Evolutionary conservation across 495 filamentous ascomycete genomes (phyloP), one percentile per base, ranked within the genome.

Genomic region (Aspergillus funiculosus): DNA sequence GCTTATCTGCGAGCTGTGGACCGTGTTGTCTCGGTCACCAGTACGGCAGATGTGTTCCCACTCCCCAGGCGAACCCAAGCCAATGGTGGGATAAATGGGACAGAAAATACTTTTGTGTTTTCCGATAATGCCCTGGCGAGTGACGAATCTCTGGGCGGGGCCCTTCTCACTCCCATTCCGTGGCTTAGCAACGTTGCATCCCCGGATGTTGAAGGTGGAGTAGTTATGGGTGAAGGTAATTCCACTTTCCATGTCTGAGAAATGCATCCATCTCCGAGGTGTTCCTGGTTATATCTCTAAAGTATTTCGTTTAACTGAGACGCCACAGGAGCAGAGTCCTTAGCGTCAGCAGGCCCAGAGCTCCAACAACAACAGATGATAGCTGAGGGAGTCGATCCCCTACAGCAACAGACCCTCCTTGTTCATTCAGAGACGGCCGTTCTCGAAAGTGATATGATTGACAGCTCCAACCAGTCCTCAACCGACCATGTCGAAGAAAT

Each of bases 21-120:
- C 58, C 85, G 94, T 39, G 87, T 95, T 11, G 80, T 96, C 26
- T 88, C 85, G 28, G 94, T 97, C 48, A 91, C 89, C n/a, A 90
- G 84, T 40, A 76, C 79, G 19, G 75, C 80, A 5, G 81, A 88
- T 39, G 68, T 81, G 13, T 98, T 95, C 61, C 92, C 94, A 0
- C 77, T 97, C 4, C 85, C 84, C 0, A 72, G 74, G 0, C 78
- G 80, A 2, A 57, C 27, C 62, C 77, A 54, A 54, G 47, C 66
- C 0, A 78, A 78, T 43, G 73, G 75, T 0, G 50, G 63, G 0
- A 20, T 61, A 5, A 67, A 68, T 24, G 58, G 66, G 4, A 49
- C 52, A 6, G 61, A 59, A n/a, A 58, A 54, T 38, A 60, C 62
- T 6, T 58, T 56, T 25, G 46, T 67, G 28, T 54, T 67, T 11